Conservation (phyloP, 1,284 basidiomycete species). For the Acaromyces ingoldii region DNA sequence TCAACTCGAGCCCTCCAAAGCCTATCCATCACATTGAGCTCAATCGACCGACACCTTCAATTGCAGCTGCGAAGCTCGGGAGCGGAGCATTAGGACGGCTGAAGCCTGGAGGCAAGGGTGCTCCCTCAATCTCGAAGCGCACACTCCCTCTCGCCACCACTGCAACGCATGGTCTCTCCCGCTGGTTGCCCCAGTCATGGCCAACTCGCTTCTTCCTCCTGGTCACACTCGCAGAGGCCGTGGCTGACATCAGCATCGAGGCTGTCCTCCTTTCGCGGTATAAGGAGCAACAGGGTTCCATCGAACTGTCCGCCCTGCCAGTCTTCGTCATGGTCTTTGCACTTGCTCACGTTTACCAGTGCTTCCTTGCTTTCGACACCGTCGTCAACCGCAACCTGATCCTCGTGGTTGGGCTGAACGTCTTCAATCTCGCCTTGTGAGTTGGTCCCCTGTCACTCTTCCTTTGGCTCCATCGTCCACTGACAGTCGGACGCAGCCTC, state of each 20-base stretch:
- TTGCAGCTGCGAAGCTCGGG: background rate
- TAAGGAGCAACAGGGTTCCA: constrained; percentile 11
- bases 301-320: constrained; percentile 20
- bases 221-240: constrained; percentile 35
- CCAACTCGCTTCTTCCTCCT: constrained; percentile 30
- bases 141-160: constrained; percentile 1
- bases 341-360: constrained; percentile 38
- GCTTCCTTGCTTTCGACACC: constrained; percentile 35
- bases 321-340: constrained; percentile 40
- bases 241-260: constrained; percentile 34
- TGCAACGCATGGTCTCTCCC: constrained; percentile 6
- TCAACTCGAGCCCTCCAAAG: background rate
- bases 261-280: constrained; percentile 33
- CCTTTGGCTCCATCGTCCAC: background rate
- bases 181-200: constrained; percentile 32
- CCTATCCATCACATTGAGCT: background rate
- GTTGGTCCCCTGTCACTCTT: background rate
- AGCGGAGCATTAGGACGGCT: background rate
- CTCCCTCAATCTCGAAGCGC: constrained; percentile 4
- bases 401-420: constrained; percentile 30
- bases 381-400: constrained; percentile 39
- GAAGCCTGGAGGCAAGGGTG: constrained; percentile 1
- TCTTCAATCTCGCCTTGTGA: constrained; percentile 37
- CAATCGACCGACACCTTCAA: background rate
- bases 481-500: constrained; percentile 8